Evolutionary conservation across 441 rosid species (phyloP).

Genomic region (Melastoma candidum): DNA sequence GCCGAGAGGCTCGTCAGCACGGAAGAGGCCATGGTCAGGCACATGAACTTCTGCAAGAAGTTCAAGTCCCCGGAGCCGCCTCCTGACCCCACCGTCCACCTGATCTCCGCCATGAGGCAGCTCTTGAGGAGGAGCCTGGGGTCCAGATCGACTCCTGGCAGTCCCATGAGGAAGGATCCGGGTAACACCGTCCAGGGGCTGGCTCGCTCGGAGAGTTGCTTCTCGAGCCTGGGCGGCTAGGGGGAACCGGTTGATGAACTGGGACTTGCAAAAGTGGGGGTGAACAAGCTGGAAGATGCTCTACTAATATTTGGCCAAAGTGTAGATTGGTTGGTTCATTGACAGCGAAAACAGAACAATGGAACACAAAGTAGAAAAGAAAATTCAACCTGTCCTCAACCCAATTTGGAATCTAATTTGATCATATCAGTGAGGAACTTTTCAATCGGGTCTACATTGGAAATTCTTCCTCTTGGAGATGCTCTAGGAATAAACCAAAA

Average conservation of each 20-base stretch:
- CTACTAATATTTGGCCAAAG: no score
- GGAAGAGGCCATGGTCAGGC: slow-evolving; percentile 53
- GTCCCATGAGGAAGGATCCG: slow-evolving; percentile 39
- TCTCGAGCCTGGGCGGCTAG: slow-evolving; percentile 21
- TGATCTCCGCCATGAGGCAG: slow-evolving; percentile 59
- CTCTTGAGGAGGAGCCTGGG: slow-evolving; percentile 45
- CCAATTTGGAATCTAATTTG: no score
- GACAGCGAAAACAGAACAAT: no score
- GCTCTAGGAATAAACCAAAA: no score
- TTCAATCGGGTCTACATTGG: no score
- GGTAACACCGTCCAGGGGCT: slow-evolving; percentile 23
- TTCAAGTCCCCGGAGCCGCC: slow-evolving; percentile 39
- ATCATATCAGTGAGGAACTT: no score
- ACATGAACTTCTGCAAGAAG: slow-evolving; percentile 49
- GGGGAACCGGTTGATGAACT: slow-evolving; percentile 14
- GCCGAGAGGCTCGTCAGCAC: slow-evolving; percentile 37
- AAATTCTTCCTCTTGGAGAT: no score
- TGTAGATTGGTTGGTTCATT: no score
- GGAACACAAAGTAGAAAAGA: no score
- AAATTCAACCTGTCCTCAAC: no score
- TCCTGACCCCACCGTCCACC: slow-evolving; percentile 40
- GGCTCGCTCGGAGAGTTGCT: slow-evolving; percentile 73
- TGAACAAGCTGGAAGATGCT: no score
- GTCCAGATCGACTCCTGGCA: slow-evolving; percentile 60
- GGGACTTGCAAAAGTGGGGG: neutral